phyloP scores from a whole-genome alignment of 257 asterid species.

The Penstemon eatonii region DNA sequence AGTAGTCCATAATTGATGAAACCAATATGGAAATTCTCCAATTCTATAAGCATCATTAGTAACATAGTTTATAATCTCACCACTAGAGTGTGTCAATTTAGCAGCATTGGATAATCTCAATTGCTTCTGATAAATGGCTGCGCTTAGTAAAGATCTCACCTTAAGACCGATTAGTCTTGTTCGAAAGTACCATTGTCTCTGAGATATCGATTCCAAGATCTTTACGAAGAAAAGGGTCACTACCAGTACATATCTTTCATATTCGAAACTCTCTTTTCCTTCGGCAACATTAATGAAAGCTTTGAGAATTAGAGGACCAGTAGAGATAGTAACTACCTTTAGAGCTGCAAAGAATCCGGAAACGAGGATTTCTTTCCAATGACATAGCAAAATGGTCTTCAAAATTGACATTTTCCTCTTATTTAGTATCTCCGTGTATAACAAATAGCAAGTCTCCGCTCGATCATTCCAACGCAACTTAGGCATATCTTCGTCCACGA shows the following conservation, averaged over 20 bases:
- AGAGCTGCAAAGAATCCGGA: constrained; percentile 79
- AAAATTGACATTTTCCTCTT: constrained; percentile 46
- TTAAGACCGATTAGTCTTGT: constrained; percentile 68
- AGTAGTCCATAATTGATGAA: constrained; percentile 91
- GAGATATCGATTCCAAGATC: constrained; percentile 70
- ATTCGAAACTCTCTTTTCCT: constrained; percentile 56
- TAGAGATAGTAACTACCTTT: constrained; percentile 63
- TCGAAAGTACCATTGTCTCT: constrained; percentile 90
- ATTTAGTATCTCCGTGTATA: constrained; percentile 44
- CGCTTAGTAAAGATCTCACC: constrained; percentile 65
- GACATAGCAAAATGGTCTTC: constrained; percentile 59
- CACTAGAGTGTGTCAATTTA: constrained; percentile 68
- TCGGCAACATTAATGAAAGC: constrained; percentile 83
- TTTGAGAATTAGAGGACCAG: constrained; percentile 81
- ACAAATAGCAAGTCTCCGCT: constrained; percentile 71
- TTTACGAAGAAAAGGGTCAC: constrained; percentile 62
- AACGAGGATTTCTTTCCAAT: constrained; percentile 52
- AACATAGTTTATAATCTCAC: constrained; percentile 87
- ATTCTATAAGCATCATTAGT: constrained; percentile 86
- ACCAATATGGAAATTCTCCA: constrained; percentile 90
- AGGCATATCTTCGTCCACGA: constrained; percentile 80
- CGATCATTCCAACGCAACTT: constrained; percentile 58
- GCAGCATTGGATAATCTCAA: constrained; percentile 69
- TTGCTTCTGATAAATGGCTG: constrained; percentile 82
- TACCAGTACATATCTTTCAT: constrained; percentile 65